These are phyloP conservation scores for Salix exigua DNA, from an alignment of 345 rosid genomes.

Conservation along the genomic window DNA sequence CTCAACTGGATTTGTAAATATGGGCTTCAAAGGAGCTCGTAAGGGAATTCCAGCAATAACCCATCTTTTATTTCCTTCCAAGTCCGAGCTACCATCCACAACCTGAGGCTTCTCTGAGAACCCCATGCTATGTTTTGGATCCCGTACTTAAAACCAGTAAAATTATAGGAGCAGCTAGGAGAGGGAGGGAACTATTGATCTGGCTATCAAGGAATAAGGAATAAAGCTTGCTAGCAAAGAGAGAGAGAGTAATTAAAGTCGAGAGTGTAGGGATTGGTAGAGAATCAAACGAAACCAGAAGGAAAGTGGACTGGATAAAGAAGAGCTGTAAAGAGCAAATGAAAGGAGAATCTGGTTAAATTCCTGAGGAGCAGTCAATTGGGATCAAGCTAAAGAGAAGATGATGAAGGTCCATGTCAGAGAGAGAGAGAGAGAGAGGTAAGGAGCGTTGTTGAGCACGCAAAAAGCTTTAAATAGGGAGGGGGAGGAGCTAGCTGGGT, in stretches of 20 bases:
- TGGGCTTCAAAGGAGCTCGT: slow-evolving; percentile 57
- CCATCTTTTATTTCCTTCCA: slow-evolving; percentile 45
- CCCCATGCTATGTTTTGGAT: slow-evolving; percentile 48
- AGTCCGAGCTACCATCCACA: slow-evolving; percentile 48
- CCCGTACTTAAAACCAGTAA: neutral
- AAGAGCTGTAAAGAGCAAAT: neutral
- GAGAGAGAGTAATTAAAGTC: slow-evolving; percentile 23
- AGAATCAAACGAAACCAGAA: slow-evolving; percentile 40
- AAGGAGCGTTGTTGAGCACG: neutral
- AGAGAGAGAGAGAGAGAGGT: neutral
- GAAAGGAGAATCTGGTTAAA: slow-evolving; percentile 2
- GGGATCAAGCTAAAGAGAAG: neutral
- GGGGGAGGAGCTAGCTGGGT: neutral
- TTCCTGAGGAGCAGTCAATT: neutral
- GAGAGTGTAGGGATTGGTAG: slow-evolving; percentile 13
- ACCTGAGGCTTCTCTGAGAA: slow-evolving; percentile 47
- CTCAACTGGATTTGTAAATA: slow-evolving; percentile 35
- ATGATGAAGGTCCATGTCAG: too few relatives aligned
- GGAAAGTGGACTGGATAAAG: slow-evolving; percentile 23
- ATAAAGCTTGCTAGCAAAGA: slow-evolving; percentile 25
- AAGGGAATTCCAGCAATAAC: slow-evolving; percentile 52
- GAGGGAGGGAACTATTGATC: too few relatives aligned
- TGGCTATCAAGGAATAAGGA: slow-evolving; percentile 5
- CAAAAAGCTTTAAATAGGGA: slow-evolving; percentile 21
- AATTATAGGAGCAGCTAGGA: neutral